Evolutionary conservation across 495 filamentous ascomycete genomes (phyloP).

Genomic region (Penicillium malachiteum): DNA sequence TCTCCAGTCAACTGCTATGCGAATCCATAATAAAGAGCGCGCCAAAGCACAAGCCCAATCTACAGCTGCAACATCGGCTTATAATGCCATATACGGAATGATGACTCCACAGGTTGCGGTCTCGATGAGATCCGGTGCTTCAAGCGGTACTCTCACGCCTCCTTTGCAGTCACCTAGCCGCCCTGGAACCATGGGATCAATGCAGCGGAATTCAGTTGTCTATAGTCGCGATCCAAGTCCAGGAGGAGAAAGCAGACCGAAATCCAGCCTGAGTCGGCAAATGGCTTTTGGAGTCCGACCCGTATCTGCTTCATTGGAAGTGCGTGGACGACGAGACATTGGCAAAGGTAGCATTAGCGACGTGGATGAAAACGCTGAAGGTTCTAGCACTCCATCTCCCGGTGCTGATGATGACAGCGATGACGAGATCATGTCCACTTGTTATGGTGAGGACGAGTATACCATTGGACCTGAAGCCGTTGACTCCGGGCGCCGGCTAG

Average conservation of each 20-base stretch:
- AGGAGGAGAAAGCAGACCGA: slow-evolving; percentile 31
- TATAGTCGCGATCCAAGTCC: slow-evolving; percentile 48
- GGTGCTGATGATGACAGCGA: slow-evolving; percentile 43
- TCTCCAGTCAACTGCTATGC: slow-evolving; percentile 57
- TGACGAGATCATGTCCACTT: slow-evolving; percentile 44
- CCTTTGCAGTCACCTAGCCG: slow-evolving; percentile 45
- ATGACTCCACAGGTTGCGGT: slow-evolving; percentile 37
- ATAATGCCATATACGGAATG: slow-evolving; percentile 42
- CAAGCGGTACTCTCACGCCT: slow-evolving; percentile 42
- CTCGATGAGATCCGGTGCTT: slow-evolving; percentile 39
- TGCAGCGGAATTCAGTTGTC: slow-evolving; percentile 48
- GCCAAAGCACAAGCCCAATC: slow-evolving; percentile 34
- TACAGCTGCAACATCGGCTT: slow-evolving; percentile 29
- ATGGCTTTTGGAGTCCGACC: slow-evolving; percentile 38
- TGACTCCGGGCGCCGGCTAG: slow-evolving; percentile 31
- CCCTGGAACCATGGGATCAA: slow-evolving; percentile 36
- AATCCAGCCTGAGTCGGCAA: slow-evolving; percentile 39
- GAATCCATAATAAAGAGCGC: slow-evolving; percentile 42
- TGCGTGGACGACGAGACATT: slow-evolving; percentile 32
- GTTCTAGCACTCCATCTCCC: slow-evolving; percentile 19
- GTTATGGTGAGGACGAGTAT: slow-evolving; percentile 46
- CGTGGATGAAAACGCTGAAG: slow-evolving; percentile 29
- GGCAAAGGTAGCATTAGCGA: slow-evolving; percentile 28
- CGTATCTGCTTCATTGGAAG: slow-evolving; percentile 37
- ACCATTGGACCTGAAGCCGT: slow-evolving; percentile 35